A percentile compares a stretch with the other conserved stretches of the same genome.
Evolutionary conservation across 73 alveolate genomes (phyloP).

Genomic region (Blepharisma japonicum): DNA sequence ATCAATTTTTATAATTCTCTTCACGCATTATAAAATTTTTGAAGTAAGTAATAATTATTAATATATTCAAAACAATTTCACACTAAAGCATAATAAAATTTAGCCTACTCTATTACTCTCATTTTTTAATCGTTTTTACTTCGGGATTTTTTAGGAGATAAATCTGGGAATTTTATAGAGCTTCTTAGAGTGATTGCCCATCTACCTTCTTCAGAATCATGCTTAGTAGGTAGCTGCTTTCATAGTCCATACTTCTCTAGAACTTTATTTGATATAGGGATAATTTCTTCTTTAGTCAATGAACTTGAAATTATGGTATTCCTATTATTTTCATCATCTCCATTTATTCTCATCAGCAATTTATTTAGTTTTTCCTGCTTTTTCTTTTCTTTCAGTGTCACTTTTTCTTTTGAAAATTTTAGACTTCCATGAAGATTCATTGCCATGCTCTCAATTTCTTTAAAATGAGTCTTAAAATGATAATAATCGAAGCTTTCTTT

Average conservation of each 20-base stretch:
- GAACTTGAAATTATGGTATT: not conserved
- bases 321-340: not conserved
- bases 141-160: no score
- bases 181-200: not conserved
- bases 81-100: no score
- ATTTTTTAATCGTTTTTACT: no score
- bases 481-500: constrained; percentile 17
- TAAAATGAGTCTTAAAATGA: constrained; percentile 19
- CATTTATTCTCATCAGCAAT: no score
- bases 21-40: no score
- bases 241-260: constrained; percentile 12
- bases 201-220: constrained; percentile 2
- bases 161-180: no score
- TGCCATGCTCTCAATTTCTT: constrained; percentile 7
- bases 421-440: not conserved
- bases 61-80: no score
- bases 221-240: not conserved
- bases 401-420: not conserved
- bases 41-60: no score
- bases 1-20: no score
- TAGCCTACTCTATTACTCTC: no score
- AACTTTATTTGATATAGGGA: not conserved
- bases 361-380: no score
- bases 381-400: not conserved
- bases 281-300: not conserved